Base-by-base conservation (phyloP, 2,329 filamentous ascomycete genomes). In the Colletotrichum simmondsii region DNA sequence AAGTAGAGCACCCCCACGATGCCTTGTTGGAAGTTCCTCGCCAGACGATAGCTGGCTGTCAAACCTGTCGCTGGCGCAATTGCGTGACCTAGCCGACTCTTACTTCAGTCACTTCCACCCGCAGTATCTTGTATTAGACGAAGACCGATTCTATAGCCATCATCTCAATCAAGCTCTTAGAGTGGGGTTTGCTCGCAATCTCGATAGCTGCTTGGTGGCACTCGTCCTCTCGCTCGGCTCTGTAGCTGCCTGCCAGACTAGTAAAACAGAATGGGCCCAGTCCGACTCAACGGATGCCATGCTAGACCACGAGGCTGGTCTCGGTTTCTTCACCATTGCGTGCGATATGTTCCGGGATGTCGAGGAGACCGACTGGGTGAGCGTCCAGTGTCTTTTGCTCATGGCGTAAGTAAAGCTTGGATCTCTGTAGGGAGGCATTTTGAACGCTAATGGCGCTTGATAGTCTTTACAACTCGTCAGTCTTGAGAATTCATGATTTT, bases 371-470 rank as follows among this genome's bases (percentile, higher is more conserved):
- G 65, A 69, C 60, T 73, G 65, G 65, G 19, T 22, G 3, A 66
- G 65, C 46, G 60, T 73, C 5, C 71, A 73, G 37, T 65, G 65
- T 24, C 65, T 73, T 19, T 35, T 73, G 32, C 60, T 73, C 22
- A 73, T 73, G 71, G 71, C 53, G 61, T 69, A 30, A 30, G 71
- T 57, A 63, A 57, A 71, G 62, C 66, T 66, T 63, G 68, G 57
- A 30, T 67, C 61, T n/a, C 63, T 63, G 4, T 57, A 16, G 42
- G 19, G 8, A 49, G 7, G 19, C 42, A 11, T 7, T 8, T 4
- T 2, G 42, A 22, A 42, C 37, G 19, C 19, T 49, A 11, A 49
- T 49, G 19, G 8, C 3, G 8, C 19, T 49, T 19, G n/a, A n/a
- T 19, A 49, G 19, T 19, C 42, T 49, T 22, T 49, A n/a, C 42